A percentile compares a stretch with the other conserved stretches of the same genome.
Evolutionary conservation across 2,329 filamentous ascomycete species (phyloP).

Genomic region (Emydomyces testavorans): DNA sequence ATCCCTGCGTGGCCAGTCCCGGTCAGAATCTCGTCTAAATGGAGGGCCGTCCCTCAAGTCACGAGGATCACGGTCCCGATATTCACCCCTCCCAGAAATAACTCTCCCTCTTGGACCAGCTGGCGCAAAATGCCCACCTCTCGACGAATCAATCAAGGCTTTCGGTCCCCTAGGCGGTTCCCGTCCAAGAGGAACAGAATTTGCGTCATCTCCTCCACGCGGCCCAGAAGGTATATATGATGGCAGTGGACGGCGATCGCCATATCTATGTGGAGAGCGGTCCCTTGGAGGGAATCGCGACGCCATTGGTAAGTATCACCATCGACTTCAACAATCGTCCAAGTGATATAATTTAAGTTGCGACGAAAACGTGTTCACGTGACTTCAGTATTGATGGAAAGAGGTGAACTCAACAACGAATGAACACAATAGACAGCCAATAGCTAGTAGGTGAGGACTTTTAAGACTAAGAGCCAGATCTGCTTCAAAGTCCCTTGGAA

Average conservation of each 20-base stretch:
- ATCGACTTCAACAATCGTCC: constrained; percentile 13
- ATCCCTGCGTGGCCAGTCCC: constrained; percentile 38
- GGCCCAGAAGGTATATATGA: constrained; percentile 43
- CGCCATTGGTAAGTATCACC: constrained; percentile 33
- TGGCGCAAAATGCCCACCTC: constrained; percentile 37
- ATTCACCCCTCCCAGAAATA: constrained; percentile 50
- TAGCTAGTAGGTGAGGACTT: background rate
- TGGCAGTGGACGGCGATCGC: constrained; percentile 48
- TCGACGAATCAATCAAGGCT: constrained; percentile 59
- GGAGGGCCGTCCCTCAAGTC: constrained; percentile 27
- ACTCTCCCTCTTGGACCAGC: constrained; percentile 49
- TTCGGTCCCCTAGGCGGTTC: constrained; percentile 76
- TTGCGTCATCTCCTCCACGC: constrained; percentile 46
- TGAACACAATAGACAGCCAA: background rate
- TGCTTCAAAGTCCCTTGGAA: background rate
- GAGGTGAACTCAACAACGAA: background rate
- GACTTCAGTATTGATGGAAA: background rate
- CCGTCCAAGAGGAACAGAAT: constrained; percentile 46
- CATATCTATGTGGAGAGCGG: constrained; percentile 59
- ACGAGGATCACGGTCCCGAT: constrained; percentile 37
- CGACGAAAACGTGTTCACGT: background rate
- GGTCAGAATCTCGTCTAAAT: constrained; percentile 33
- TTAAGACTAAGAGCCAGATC: no score
- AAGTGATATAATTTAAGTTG: background rate
- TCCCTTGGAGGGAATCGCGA: constrained; percentile 56